Base-by-base conservation (phyloP, 1,284 basidiomycete species). In the Hemileia vastatrix region DNA sequence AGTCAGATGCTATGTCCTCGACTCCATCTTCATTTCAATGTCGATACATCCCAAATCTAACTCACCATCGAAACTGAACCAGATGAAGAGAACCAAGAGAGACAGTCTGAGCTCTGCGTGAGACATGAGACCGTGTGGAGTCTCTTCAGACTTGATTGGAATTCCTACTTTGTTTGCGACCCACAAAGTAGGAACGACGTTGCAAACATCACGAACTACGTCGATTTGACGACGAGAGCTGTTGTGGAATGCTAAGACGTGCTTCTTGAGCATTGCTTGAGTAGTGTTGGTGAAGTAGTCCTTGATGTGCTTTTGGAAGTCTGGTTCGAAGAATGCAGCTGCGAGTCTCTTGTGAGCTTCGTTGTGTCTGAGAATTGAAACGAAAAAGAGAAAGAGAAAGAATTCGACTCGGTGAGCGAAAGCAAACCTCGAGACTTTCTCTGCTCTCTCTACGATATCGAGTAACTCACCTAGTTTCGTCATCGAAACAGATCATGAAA, bases 191-290 rank as follows among this genome's bases (percentile, higher is more conserved):
- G 88, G 84, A 0, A 85, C 80, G 33, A 79, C 72, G 71, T 82
- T 85, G 65, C 87, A 72, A 2, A 90, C 86, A 67, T 87, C 83
- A 4, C 81, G 79, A 24, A 86, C 83, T 63, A 91, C 76, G 71
- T 91, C 86, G 21, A 89, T 78, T 48, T 79, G 80, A 48, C 74
- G 77, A 3, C 77, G 78, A 32, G 80, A 79, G 21, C 79, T 77
- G 13, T 80, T 81, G 9, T 84, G 80, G 15, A 84, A 74, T 1
- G 78, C 72, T 73, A 78, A 86, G 1, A 84, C 83, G 64, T 80
- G 74, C 19, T 73, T 67, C 33, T 76, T 68, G 65, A 90, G 81
- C 31, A 86, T 76, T 58, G 80, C 79, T 27, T 77, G 77, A 24
- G 86, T 85, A 65, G 80, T 83, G 27, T 64, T 64, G n/a, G 48